Base-by-base conservation (phyloP, 805 yeast genomes). In the Cephaloascus fragrans region DNA sequence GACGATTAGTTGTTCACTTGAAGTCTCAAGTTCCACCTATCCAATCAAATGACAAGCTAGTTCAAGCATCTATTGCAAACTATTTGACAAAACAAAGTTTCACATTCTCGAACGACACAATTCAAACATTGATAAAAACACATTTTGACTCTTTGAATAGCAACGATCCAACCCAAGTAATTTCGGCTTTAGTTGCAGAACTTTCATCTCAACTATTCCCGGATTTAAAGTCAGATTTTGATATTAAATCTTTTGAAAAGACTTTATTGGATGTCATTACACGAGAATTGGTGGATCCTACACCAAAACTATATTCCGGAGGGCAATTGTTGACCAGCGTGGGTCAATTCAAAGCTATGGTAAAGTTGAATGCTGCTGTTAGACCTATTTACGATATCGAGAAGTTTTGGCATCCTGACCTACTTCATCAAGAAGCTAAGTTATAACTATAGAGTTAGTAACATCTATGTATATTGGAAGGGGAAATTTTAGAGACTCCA, bases 301-400 rank as follows among this genome's bases (percentile, higher is more conserved):
- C 54, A 3, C 70, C 71, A 1, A 48, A 53, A 9, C 56, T 52
- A 2, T 74, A 64, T 51, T 81, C 82, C 16, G 58, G 62, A 2
- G 85, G 83, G 8, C 53, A 56, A 32, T 38, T 57, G 12, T 65
- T 80, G 42, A 52, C 54, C 1, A 61, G 66, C 44, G 55, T 71
- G 19, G 77, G 74, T 2, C 65, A 58, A 19, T 83, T 85, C 68
- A 82, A 81, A 55, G 57, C 75, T 16, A 52, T 56, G 2, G 56
- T 76, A 45, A 63, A 61, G 34, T 50, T 75, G 37, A 81, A 88
- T 0, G 73, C 75, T 1, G 70, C 78, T n/a, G 84, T 93, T 8
- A 56, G 52, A 37, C 87, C 94, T 1, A 48, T 56, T 28, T 47
- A 52, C 16, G 40, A 41, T 3, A 45, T 53, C 4, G 39, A 41